These are phyloP conservation scores for Monosporozyma siamensis DNA, from an alignment of 805 yeast genomes.

Conservation along the genomic window DNA sequence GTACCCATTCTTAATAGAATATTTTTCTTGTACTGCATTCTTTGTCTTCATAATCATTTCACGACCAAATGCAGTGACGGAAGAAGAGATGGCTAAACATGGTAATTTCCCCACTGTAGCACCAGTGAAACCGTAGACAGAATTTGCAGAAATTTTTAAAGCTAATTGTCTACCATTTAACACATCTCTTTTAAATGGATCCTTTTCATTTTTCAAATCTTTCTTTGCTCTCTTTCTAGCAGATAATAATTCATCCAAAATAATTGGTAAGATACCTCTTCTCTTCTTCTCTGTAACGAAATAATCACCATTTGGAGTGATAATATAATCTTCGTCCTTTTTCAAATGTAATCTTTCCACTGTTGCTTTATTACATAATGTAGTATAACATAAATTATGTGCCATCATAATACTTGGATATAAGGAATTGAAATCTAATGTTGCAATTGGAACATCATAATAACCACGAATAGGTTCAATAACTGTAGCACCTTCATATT, in stretches of 20 bases:
- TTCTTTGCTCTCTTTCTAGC: slow-evolving; percentile 92
- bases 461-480: slow-evolving; percentile 95
- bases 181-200: slow-evolving; percentile 88
- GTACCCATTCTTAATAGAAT: slow-evolving; percentile 73
- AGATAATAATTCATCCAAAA: slow-evolving; percentile 73
- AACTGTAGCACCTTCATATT: slow-evolving; percentile 97
- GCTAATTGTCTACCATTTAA: slow-evolving; percentile 97
- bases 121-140: slow-evolving; percentile 98
- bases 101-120: slow-evolving; percentile 97
- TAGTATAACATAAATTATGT: slow-evolving; percentile 91
- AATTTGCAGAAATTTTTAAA: slow-evolving; percentile 90
- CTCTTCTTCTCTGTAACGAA: slow-evolving; percentile 64
- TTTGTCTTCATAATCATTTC: slow-evolving; percentile 93
- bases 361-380: slow-evolving; percentile 61
- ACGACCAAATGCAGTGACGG: slow-evolving; percentile 93
- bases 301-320: slow-evolving; percentile 86
- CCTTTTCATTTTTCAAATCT: slow-evolving; percentile 85
- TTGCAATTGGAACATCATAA: slow-evolving; percentile 94
- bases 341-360: slow-evolving; percentile 54
- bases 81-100: slow-evolving; percentile 90
- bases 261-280: slow-evolving; percentile 85
- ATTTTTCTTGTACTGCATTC: slow-evolving; percentile 69
- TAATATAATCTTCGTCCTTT: slow-evolving; percentile 69
- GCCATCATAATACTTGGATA: slow-evolving; percentile 99
- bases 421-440: slow-evolving; percentile 92